Evolutionary conservation across 352 stramenopile species (phyloP).

Genomic region (Phytophthora tentaculata): DNA sequence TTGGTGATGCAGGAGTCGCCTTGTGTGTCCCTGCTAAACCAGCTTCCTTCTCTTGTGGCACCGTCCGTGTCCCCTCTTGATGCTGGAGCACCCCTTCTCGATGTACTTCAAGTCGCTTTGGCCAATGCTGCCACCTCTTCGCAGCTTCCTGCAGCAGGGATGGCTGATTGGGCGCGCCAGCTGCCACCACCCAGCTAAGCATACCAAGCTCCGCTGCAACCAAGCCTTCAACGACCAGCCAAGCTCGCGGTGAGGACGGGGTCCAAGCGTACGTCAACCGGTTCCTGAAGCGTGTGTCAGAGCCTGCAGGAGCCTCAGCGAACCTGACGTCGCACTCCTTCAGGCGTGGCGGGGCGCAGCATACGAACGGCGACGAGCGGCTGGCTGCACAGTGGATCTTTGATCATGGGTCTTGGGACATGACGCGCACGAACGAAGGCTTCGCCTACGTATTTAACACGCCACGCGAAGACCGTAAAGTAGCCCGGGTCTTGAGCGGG

Average conservation of each 20-base stretch:
- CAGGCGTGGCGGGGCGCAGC: slow-evolving; percentile 28
- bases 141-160: too few species aligned
- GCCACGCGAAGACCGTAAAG: slow-evolving; percentile 20
- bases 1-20: neutral
- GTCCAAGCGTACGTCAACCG: neutral
- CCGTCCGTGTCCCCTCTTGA: too few species aligned
- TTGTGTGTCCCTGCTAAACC: neutral
- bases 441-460: neutral
- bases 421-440: neutral
- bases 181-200: too few species aligned
- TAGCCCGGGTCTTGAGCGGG: slow-evolving; percentile 20
- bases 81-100: too few species aligned
- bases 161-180: too few species aligned
- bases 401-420: neutral
- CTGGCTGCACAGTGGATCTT: slow-evolving; percentile 7
- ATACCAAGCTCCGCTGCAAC: too few species aligned
- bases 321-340: slow-evolving; percentile 40
- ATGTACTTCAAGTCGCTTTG: too few species aligned
- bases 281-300: slow-evolving; percentile 4
- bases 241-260: too few species aligned
- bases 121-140: too few species aligned
- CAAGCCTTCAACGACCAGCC: too few species aligned
- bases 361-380: slow-evolving; percentile 14
- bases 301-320: slow-evolving; percentile 5
- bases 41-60: neutral